Evolutionary conservation across 495 filamentous ascomycete genomes (phyloP).

Genomic region (Poronia punctata): DNA sequence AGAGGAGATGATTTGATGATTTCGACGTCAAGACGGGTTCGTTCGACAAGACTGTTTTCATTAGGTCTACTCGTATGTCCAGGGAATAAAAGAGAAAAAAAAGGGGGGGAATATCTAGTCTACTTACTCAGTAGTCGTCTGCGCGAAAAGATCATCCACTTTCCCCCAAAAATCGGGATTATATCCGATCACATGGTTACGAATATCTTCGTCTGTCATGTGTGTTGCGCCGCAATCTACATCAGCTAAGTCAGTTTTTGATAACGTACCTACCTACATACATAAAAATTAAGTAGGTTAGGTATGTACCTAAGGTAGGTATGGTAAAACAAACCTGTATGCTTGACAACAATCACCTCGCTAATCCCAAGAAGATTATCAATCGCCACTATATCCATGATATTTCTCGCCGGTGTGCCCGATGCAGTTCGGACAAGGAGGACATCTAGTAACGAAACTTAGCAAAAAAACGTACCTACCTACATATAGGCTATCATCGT

Average conservation of each 20-base stretch:
- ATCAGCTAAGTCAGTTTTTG: neutral
- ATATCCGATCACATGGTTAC: neutral
- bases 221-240: constrained; percentile 1
- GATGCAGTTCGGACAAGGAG: constrained; percentile 2
- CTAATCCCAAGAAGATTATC: neutral
- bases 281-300: no score
- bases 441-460: neutral
- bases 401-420: constrained; percentile 1
- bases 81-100: no score
- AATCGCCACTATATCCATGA: neutral
- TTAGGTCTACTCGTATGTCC: no score
- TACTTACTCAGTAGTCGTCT: neutral
- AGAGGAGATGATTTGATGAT: constrained; percentile 1
- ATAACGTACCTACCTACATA: no score
- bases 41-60: neutral
- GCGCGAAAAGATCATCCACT: neutral
- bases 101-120: neutral
- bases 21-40: neutral
- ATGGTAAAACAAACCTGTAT: neutral
- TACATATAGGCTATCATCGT: no score
- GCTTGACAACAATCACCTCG: neutral
- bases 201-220: neutral
- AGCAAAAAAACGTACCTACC: neutral
- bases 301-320: neutral
- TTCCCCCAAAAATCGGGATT: neutral